Evolutionary conservation across 371 early-diverging fungal genomes (phyloP).

Genomic region (Blastocladiella emersonii): DNA sequence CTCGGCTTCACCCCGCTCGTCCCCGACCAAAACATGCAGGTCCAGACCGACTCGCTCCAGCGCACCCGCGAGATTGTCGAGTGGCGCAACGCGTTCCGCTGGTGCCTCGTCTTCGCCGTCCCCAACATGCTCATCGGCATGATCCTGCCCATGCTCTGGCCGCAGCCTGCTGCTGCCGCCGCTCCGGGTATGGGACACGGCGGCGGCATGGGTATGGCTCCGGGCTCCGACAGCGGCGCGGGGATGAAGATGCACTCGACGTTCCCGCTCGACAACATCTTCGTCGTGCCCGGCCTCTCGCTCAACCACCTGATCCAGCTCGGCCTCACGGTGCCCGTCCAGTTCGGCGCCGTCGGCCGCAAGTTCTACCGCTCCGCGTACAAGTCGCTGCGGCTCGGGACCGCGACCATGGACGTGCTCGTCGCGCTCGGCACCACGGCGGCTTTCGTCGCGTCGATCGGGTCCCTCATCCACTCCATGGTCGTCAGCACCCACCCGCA

Average conservation of each 20-base stretch:
- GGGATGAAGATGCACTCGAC: background rate
- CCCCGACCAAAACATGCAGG: slow-evolving; percentile 36
- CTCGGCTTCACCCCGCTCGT: slow-evolving; percentile 79
- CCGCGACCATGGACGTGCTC: slow-evolving; percentile 93
- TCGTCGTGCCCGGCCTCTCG: slow-evolving; percentile 1
- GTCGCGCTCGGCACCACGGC: slow-evolving; percentile 71
- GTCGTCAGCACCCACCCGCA: slow-evolving; percentile 24
- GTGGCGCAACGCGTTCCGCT: slow-evolving; percentile 54
- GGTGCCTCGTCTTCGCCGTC: slow-evolving; percentile 48
- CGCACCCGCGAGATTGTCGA: slow-evolving; percentile 71
- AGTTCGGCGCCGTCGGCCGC: slow-evolving; percentile 63
- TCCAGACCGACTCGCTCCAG: slow-evolving; percentile 78
- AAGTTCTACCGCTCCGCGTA: slow-evolving; percentile 64
- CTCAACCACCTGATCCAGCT: slow-evolving; percentile 26
- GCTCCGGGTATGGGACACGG: too few species aligned
- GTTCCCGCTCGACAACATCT: background rate
- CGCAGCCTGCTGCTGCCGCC: slow-evolving; percentile 9
- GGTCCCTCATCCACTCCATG: slow-evolving; percentile 39
- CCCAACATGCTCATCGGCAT: slow-evolving; percentile 79
- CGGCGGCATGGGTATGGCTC: too few species aligned
- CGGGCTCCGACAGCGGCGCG: too few species aligned
- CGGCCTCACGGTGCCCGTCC: slow-evolving; percentile 69
- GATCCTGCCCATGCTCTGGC: slow-evolving; percentile 51
- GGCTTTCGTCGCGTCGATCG: slow-evolving; percentile 62
- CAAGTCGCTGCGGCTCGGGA: slow-evolving; percentile 59